Evolutionary conservation across 257 asterid genomes (phyloP), one percentile per base, ranked within the genome.

Genomic region (Rauvolfia tetraphylla): DNA sequence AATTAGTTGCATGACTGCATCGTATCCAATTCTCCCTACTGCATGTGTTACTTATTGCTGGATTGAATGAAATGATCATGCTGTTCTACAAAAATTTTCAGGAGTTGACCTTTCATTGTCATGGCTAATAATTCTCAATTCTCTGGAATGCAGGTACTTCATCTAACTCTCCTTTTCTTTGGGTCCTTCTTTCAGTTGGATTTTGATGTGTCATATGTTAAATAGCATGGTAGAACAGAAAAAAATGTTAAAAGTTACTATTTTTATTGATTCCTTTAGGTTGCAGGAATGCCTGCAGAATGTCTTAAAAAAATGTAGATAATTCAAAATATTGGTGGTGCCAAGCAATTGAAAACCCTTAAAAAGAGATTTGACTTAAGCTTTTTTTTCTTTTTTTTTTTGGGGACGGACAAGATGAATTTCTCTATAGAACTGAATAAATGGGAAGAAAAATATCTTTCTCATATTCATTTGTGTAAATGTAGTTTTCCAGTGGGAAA

Each of bases 101-200:
- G 82, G 79, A 48, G 31, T 49, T 39, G 79, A 41, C 31, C 15
- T 46, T 42, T 78, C 57, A 36, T 67, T 63, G 41, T 51, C 74
- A 83, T 83, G 89, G 82, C 85, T 13, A 80, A 76, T 77, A 83
- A 85, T 76, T 65, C 89, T 69, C 86, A 80, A 25, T 83, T 72
- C 72, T 59, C 82, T 48, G 81, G 79, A 41, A 80, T 85, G 85
- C 89, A 85, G 89, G 89, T 85, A 85, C 33, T 7, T 14, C 57
- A 54, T 58, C 66, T 54, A 18, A 23, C 53, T 1, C 18, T 49
- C 65, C 1, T 11, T 65, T 57, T 48, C 13, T 14, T 23, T 36
- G 29, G n/a, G n/a, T 65, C 36, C 58, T 73, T 12, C 67, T 58
- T 38, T 49, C 44, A 13, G 38, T 13, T 31, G 53, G 13, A 65